Percentiles rank a stretch among this genome's conserved stretches.
Evolutionary conservation across 2,329 filamentous ascomycete species (phyloP).

Genomic region (Beauveria scarabaeidicola): DNA sequence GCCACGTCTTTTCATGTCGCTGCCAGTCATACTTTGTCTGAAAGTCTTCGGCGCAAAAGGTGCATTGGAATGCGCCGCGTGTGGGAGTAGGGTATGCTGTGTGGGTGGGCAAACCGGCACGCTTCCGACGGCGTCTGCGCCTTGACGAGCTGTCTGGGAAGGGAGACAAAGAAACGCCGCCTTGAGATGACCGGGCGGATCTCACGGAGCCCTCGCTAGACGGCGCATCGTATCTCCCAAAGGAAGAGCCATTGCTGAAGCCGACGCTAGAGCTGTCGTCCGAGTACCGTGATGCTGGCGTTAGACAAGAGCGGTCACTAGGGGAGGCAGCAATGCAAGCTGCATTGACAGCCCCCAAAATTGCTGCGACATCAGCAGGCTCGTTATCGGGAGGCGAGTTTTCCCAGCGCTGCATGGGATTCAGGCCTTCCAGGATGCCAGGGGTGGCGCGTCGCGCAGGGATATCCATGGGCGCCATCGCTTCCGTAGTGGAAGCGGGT

Average conservation of each 20-base stretch:
- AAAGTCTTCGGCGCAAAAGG: constrained; percentile 61
- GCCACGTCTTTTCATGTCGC: constrained; percentile 60
- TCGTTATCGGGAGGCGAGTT: constrained; percentile 25
- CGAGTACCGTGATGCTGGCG: constrained; percentile 3
- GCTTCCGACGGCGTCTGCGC: constrained; percentile 1
- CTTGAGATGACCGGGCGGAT: not conserved
- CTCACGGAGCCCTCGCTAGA: not conserved
- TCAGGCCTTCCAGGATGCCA: constrained; percentile 17
- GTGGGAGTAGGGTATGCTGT: constrained; percentile 16
- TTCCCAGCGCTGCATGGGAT: constrained; percentile 24
- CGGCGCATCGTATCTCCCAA: constrained; percentile 4
- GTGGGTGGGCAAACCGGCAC: not conserved
- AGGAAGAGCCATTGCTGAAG: constrained; percentile 4
- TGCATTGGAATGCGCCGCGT: constrained; percentile 46
- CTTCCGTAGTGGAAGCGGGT: constrained; percentile 33
- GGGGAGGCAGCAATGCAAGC: constrained; percentile 9
- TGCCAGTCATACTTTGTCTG: constrained; percentile 63
- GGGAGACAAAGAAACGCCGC: not conserved
- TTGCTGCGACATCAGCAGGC: constrained; percentile 21
- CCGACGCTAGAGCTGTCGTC: constrained; percentile 7
- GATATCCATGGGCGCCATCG: constrained; percentile 43
- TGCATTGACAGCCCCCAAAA: constrained; percentile 21
- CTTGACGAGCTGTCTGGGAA: not conserved
- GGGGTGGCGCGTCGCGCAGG: constrained; percentile 34
- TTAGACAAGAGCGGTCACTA: not conserved